phyloP scores from a whole-genome alignment of 345 rosid species.

The Populus euphratica region DNA sequence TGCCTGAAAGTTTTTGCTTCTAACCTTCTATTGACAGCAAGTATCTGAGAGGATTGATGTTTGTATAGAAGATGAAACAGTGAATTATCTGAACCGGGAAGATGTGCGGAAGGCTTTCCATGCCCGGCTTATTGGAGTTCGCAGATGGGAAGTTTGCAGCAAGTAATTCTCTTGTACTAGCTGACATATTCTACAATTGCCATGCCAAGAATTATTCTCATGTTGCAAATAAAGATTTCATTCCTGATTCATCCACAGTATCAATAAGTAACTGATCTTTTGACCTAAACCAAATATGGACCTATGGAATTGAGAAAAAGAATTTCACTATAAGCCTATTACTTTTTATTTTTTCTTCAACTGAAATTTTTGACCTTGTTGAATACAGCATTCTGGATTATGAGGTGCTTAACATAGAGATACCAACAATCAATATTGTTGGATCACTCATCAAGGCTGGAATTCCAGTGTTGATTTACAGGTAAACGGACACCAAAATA shows the following conservation, averaged over 20 bases:
- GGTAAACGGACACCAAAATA: background rate
- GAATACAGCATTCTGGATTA: constrained; percentile 71
- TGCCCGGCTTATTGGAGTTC: constrained; percentile 84
- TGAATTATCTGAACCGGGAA: constrained; percentile 66
- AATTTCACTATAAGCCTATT: background rate
- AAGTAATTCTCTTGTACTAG: constrained; percentile 42
- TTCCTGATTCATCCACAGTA: too few species aligned
- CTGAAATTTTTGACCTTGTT: background rate
- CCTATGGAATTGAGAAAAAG: background rate
- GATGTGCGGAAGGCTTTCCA: constrained; percentile 90
- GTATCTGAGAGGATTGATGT: constrained; percentile 54
- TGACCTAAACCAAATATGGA: background rate
- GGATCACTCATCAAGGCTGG: constrained; percentile 33
- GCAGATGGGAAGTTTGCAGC: constrained; percentile 88
- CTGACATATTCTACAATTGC: background rate
- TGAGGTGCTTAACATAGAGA: constrained; percentile 44
- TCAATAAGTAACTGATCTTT: too few species aligned
- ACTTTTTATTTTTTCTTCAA: background rate
- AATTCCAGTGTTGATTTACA: constrained; percentile 28
- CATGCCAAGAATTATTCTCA: background rate
- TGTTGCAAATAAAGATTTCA: too few species aligned
- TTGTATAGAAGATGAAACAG: constrained; percentile 91
- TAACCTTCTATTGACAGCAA: constrained; percentile 5
- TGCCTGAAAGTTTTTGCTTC: background rate
- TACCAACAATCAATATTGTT: constrained; percentile 23